Evolutionary conservation across 2,329 filamentous ascomycete genomes (phyloP).

Genomic region (Penicillium sclerotiorum): DNA sequence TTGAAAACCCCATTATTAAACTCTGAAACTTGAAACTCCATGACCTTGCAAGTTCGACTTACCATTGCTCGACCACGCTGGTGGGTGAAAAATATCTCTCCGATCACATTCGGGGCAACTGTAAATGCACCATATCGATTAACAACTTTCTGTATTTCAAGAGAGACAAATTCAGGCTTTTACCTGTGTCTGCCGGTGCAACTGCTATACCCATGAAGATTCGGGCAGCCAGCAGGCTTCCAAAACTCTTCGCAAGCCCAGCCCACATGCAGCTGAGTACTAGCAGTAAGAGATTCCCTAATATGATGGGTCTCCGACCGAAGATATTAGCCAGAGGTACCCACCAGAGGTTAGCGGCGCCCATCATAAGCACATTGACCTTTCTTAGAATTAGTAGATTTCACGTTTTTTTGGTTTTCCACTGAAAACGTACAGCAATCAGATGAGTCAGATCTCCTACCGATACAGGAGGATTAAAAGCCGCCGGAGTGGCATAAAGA

Average conservation of each 20-base stretch:
- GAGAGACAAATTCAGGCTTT: too few species aligned
- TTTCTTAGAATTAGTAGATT: too few species aligned
- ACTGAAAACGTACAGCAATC: background rate
- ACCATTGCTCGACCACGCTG: background rate
- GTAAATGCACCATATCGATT: background rate
- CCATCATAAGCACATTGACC: background rate
- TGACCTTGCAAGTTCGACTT: background rate
- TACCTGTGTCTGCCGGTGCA: background rate
- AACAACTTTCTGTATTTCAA: too few species aligned
- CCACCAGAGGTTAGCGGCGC: background rate
- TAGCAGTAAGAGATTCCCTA: background rate
- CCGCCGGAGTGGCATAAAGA: too few species aligned
- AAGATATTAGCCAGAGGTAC: background rate
- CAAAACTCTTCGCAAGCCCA: background rate
- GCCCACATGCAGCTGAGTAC: background rate
- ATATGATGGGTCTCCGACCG: background rate
- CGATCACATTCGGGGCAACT: background rate
- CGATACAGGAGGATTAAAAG: too few species aligned
- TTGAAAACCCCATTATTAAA: background rate
- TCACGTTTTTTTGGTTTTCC: too few species aligned
- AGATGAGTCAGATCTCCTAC: slow-evolving; percentile 22
- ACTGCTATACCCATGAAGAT: background rate
- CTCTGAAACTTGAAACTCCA: background rate
- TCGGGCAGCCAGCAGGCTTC: background rate
- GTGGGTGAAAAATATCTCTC: background rate